Conservation (phyloP, 805 yeast genomes). For the Monosporozyma aquatica region DNA sequence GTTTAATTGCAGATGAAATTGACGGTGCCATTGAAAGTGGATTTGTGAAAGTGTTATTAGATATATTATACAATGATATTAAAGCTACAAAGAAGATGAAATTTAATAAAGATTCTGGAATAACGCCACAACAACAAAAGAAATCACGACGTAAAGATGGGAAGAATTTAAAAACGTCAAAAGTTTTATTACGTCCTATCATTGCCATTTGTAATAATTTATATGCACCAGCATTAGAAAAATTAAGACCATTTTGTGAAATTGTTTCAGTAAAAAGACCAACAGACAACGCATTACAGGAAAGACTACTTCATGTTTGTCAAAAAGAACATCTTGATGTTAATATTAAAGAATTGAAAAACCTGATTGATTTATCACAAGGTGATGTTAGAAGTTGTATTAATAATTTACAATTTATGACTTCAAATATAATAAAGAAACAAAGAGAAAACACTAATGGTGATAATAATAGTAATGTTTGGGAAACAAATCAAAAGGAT, state of each 20-base stretch:
- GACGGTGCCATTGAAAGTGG: slow-evolving; percentile 71
- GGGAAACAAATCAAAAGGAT: slow-evolving; percentile 43
- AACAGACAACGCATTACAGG: slow-evolving; percentile 36
- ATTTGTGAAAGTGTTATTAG: slow-evolving; percentile 48
- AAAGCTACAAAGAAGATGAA: slow-evolving; percentile 31
- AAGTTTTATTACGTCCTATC: slow-evolving; percentile 66
- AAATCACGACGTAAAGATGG: slow-evolving; percentile 9
- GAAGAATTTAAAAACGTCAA: slow-evolving; percentile 30
- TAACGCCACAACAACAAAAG: slow-evolving; percentile 2
- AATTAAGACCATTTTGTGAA: slow-evolving; percentile 65
- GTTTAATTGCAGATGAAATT: slow-evolving; percentile 81
- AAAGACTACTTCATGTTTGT: slow-evolving; percentile 45
- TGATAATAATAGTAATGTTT: slow-evolving; percentile 5
- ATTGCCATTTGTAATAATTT: slow-evolving; percentile 88
- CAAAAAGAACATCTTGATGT: slow-evolving; percentile 42
- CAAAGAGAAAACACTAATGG: neutral
- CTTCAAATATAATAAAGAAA: slow-evolving; percentile 10
- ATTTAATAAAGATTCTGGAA: neutral
- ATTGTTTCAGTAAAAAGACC: slow-evolving; percentile 59
- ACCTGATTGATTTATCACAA: slow-evolving; percentile 60
- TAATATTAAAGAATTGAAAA: slow-evolving; percentile 45
- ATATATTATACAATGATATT: slow-evolving; percentile 49
- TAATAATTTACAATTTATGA: slow-evolving; percentile 65
- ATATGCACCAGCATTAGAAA: slow-evolving; percentile 65
- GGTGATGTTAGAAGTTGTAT: slow-evolving; percentile 82